Base-by-base conservation (phyloP, 208 protist species). In the Acanthamoeba healyi region DNA sequence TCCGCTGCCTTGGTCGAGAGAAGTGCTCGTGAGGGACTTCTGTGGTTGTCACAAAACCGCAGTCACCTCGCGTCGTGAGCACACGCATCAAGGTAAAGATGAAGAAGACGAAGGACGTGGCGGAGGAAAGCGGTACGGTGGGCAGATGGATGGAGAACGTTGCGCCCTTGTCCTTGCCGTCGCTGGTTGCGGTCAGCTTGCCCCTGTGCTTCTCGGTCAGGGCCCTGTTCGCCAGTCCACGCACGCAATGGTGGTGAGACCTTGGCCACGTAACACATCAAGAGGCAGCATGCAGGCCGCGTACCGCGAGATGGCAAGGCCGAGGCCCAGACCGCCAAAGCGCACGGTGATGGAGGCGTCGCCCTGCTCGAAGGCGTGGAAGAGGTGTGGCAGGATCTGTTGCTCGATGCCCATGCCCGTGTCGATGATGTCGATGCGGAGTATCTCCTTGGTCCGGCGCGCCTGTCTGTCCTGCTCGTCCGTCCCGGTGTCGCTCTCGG, bases 131-230 rank as follows among this genome's bases (percentile, higher is more conserved):
- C n/a, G 10, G 63, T n/a, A 32, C 19, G 42, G n/a, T n/a, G 19
- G 77, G 77, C 44, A 86, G 24, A 58, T 29, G 36, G 12, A 86
- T 51, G 26, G 36, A 44, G n/a, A 86, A 86, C 44, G 77, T 86
- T 15, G 77, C 36, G 77, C 77, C 77, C 44, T 56, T 86, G 38
- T 86, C 29, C 77, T 86, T 86, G 77, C 77, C 77, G 9, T 86
- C 42, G 29, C 77, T 86, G 77, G 14, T 9, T 32, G 77, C 77
- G 9, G 19, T 29, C 36, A 86, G 38, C 14, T 10, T 86, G 14
- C 77, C 77, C 10, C 38, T 12, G 44, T 86, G 77, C 36, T 44
- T 26, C 26, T 86, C 36, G 26, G 42, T n/a, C 36, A 86, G 36
- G 7, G 77, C 51, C 12, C 77, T 86, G 77, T n/a, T n/a, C n/a